Evolutionary conservation across 257 asterid genomes (phyloP).

Genomic region (Anisodus acutangulus): DNA sequence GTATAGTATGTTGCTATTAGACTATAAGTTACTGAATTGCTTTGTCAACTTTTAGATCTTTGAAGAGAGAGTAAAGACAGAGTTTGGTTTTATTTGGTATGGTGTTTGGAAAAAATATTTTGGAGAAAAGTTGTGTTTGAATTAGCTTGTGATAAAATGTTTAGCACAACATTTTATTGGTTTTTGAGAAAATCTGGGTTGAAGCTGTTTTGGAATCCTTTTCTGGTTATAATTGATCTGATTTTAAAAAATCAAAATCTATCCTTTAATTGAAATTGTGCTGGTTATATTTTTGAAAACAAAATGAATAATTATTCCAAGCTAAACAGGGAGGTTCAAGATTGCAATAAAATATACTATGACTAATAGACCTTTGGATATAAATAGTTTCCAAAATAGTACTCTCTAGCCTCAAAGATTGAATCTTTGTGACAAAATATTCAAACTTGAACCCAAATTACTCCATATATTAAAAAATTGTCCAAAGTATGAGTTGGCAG

Average conservation of each 20-base stretch:
- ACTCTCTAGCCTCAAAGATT: background rate
- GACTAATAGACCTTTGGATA: too few relatives aligned
- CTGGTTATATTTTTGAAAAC: too few relatives aligned
- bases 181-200: background rate
- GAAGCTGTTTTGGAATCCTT: too few relatives aligned
- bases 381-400: too few relatives aligned
- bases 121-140: background rate
- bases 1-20: background rate
- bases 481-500: constrained; percentile 12
- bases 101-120: background rate
- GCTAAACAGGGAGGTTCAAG: too few relatives aligned
- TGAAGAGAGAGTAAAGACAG: background rate
- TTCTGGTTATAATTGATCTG: too few relatives aligned
- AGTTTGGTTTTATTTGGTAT: too few relatives aligned
- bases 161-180: background rate
- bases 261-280: too few relatives aligned
- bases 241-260: too few relatives aligned
- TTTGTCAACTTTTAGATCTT: background rate
- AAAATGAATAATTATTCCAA: too few relatives aligned
- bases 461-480: background rate
- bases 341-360: too few relatives aligned
- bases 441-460: background rate
- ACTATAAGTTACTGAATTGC: background rate
- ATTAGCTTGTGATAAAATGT: background rate
- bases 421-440: background rate